Evolutionary conservation across 2,329 filamentous ascomycete genomes (phyloP).

Genomic region (Dryadomyces quercus-mongolicae): DNA sequence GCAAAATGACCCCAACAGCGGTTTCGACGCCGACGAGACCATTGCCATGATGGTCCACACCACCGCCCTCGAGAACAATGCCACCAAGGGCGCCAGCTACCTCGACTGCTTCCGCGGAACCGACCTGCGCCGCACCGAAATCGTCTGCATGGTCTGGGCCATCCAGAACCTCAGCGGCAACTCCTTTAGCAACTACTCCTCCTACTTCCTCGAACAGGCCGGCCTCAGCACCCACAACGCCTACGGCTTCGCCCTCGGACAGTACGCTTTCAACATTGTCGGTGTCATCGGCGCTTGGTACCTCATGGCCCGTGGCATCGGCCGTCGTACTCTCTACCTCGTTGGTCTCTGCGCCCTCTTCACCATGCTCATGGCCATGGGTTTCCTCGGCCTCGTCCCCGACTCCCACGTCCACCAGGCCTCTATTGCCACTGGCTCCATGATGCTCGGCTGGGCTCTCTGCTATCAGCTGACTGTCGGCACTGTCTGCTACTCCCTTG

Average conservation of each 20-base stretch:
- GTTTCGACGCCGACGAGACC: conserved; percentile 73
- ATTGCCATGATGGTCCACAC: conserved; percentile 90
- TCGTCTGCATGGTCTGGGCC: conserved; percentile 52
- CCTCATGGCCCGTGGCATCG: conserved; percentile 62
- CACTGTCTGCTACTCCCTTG: conserved; percentile 80
- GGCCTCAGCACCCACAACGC: conserved; percentile 38
- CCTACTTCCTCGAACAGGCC: conserved; percentile 49
- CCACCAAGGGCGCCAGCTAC: conserved; percentile 61
- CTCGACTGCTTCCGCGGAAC: conserved; percentile 73
- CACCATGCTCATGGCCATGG: conserved; percentile 68
- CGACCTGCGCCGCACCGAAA: conserved; percentile 65
- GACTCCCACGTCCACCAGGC: conserved; percentile 42
- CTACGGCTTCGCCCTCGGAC: conserved; percentile 50
- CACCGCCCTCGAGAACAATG: conserved; percentile 61
- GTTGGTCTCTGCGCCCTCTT: conserved; percentile 64
- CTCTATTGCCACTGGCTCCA: conserved; percentile 67
- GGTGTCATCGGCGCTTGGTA: conserved; percentile 75
- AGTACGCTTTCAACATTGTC: conserved; percentile 62
- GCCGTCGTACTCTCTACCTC: conserved; percentile 64
- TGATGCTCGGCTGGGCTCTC: conserved; percentile 75
- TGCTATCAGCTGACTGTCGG: conserved; percentile 81
- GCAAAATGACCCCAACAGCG: conserved; percentile 21
- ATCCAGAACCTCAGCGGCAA: conserved; percentile 53
- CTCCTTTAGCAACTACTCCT: conserved; percentile 54
- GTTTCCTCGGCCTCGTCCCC: conserved; percentile 68